A percentile compares a stretch with the other conserved stretches of the same genome.
phyloP scores from a whole-genome alignment of 345 rosid species.

The Salix udensis region DNA sequence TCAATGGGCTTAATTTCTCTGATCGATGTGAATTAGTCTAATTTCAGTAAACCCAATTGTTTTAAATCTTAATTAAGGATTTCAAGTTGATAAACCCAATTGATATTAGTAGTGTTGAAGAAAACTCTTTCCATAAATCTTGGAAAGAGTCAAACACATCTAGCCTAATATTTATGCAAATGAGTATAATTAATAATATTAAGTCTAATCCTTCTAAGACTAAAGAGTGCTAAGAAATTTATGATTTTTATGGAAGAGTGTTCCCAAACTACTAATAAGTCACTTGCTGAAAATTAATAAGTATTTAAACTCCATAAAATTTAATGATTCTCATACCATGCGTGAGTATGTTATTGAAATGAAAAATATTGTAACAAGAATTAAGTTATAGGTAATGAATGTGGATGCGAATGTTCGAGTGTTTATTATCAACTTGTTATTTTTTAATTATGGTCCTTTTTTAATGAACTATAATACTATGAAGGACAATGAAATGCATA shows the following conservation, averaged over 20 bases:
- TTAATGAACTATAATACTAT: constrained; percentile 21
- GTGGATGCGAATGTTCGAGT: constrained; percentile 10
- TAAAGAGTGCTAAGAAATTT: background rate
- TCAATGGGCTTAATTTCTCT: background rate
- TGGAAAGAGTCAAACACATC: background rate
- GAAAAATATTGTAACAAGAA: constrained; percentile 1
- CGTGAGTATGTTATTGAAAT: constrained; percentile 14
- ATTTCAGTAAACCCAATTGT: background rate
- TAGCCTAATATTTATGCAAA: background rate
- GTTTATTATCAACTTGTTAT: constrained; percentile 17
- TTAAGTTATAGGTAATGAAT: background rate
- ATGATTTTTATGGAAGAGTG: background rate
- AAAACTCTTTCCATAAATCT: background rate
- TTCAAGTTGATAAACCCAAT: background rate
- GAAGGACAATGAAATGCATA: constrained; percentile 7
- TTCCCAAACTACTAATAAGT: background rate
- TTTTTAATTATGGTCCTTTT: constrained; percentile 16
- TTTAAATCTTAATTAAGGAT: background rate
- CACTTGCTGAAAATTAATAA: background rate
- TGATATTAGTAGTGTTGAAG: background rate
- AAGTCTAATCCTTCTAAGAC: background rate
- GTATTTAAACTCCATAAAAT: background rate
- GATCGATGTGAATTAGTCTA: no score
- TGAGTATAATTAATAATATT: background rate
- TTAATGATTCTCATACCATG: background rate